Base-by-base conservation (phyloP, 73 alveolate genomes). In the Paraurostyla sp. region DNA sequence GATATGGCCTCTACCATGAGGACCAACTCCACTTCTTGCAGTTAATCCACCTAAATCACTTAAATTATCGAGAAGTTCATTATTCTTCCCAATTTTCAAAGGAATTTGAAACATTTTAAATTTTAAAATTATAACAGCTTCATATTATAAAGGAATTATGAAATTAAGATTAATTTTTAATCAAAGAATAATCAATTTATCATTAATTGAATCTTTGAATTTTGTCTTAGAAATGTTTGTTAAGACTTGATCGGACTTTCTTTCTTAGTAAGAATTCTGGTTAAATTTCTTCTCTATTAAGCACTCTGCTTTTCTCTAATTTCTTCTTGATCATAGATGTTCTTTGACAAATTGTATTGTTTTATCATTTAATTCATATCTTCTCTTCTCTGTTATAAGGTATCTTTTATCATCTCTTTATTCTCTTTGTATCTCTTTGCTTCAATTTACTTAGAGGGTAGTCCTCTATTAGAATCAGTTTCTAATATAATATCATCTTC, bases 291-390 rank as follows among this genome's bases (percentile, higher is more conserved):
- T 65, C 82, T 32, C 23, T 65, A 30, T 22, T 65, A 40, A 22
- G 82, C 58, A 65, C 82, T 65, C 42, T 65, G 46, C 82, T 38
- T 65, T 40, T 65, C 82, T 35, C 82, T 65, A 29, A 65, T 65
- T 9, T 65, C 82, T 40, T 65, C 82, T 22, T 65, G 23, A 38
- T 65, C 82, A 35, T 15, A 65, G 2, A 65, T 65, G 20, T 40
- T 35, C 58, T 38, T 65, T 22, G 82, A 6, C 56, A 65, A 38
- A 65, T 65, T 65, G 58, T 65, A 65, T 33, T 32, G 35, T 22
- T 65, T 65, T 11, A 65, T 35, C 58, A 65, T 38, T 22, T 36
- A 23, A 38, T 33, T 65, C 35, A 65, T 11, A 65, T 65, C 82
- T 65, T 65, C 82, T 16, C 46, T 11, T 35, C 36, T 32, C 56